Percentiles rank a stretch among this genome's conserved stretches.
Evolutionary conservation across 768 basidiomycete genomes (phyloP).

Genomic region (Antrodiella citrinella): DNA sequence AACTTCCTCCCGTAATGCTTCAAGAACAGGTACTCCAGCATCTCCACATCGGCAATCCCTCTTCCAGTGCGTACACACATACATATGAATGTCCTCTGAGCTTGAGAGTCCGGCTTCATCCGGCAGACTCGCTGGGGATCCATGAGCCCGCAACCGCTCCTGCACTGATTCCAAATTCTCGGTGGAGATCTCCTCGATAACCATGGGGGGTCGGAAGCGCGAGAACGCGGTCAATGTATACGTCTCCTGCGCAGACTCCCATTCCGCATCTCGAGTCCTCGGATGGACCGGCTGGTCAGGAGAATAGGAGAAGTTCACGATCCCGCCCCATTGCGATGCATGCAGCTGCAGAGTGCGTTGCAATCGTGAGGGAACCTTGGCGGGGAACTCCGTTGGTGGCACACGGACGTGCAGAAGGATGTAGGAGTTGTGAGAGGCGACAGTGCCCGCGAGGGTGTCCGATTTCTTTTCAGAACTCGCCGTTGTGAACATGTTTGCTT

Average conservation of each 20-base stretch:
- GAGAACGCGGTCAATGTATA: constrained; percentile 49
- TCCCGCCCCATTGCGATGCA: constrained; percentile 38
- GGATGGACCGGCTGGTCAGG: constrained; percentile 18
- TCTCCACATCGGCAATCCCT: constrained; percentile 78
- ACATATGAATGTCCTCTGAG: constrained; percentile 30
- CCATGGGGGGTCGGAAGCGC: constrained; percentile 33
- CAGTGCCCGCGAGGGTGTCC: constrained; percentile 39
- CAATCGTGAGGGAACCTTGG: constrained; percentile 35
- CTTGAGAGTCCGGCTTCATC: not conserved
- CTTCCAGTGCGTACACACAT: constrained; percentile 73
- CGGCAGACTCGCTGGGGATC: constrained; percentile 18
- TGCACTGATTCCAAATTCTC: constrained; percentile 44
- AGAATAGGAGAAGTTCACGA: constrained; percentile 57
- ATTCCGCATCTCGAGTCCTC: constrained; percentile 13
- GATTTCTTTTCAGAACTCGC: not conserved
- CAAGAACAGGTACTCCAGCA: constrained; percentile 48
- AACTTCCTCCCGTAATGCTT: constrained; percentile 47
- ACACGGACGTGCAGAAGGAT: constrained; percentile 45
- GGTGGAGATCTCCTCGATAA: constrained; percentile 39
- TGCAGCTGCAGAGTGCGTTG: constrained; percentile 42
- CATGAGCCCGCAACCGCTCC: constrained; percentile 24
- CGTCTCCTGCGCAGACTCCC: constrained; percentile 11
- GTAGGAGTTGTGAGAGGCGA: constrained; percentile 42
- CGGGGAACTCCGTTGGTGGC: constrained; percentile 42
- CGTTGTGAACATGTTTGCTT: not conserved